Percentiles rank a stretch among this genome's conserved stretches.
Evolutionary conservation across 768 basidiomycete genomes (phyloP).

Genomic region (Daedaleopsis sinensis): DNA sequence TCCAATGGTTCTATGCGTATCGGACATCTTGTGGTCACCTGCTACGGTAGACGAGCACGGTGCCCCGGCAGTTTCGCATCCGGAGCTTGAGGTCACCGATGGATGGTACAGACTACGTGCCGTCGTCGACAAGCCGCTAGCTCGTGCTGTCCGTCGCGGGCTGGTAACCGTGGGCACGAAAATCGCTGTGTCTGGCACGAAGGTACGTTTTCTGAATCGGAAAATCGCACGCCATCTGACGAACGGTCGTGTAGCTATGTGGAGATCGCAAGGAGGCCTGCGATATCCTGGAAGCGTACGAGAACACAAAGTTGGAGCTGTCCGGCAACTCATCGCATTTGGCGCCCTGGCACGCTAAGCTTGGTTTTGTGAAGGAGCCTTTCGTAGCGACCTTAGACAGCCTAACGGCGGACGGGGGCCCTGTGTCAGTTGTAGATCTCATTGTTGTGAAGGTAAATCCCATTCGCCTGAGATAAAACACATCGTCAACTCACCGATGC

Average conservation of each 20-base stretch:
- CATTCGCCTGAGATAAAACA: not conserved
- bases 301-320: conserved; percentile 64
- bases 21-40: conserved; percentile 61
- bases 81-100: conserved; percentile 90
- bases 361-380: conserved; percentile 73
- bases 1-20: conserved; percentile 87
- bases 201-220: conserved; percentile 48
- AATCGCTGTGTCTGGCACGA: conserved; percentile 77
- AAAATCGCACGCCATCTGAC: not conserved
- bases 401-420: conserved; percentile 81
- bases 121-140: conserved; percentile 71
- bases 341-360: conserved; percentile 84
- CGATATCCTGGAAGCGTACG: conserved; percentile 83
- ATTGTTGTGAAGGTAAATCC: conserved; percentile 61
- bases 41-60: conserved; percentile 41
- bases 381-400: conserved; percentile 79
- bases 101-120: conserved; percentile 94
- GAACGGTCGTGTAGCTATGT: conserved; percentile 51
- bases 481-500: not conserved
- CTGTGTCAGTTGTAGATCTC: conserved; percentile 73
- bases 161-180: conserved; percentile 80
- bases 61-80: conserved; percentile 40
- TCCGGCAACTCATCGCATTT: conserved; percentile 86
- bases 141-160: conserved; percentile 67
- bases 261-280: conserved; percentile 73